These are phyloP conservation scores for Arctium lappa DNA, from an alignment of 129 eudicot species.

Conservation along the genomic window DNA sequence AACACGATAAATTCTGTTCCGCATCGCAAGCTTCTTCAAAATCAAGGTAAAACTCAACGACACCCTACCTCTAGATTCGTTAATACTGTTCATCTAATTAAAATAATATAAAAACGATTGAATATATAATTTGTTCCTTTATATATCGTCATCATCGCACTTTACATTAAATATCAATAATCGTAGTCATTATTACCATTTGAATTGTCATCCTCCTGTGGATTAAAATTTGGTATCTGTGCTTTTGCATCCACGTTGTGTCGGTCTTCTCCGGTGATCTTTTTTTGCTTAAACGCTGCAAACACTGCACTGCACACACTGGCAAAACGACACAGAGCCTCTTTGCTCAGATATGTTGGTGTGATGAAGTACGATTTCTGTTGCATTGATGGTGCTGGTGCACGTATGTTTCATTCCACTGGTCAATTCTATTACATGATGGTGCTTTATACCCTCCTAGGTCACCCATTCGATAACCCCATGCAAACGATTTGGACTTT, in stretches of 20 bases:
- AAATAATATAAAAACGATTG: background rate
- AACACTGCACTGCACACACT: conserved; percentile 22
- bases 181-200: background rate
- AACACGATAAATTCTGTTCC: conserved; percentile 19
- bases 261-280: conserved; percentile 33
- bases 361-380: conserved; percentile 13
- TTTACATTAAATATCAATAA: background rate
- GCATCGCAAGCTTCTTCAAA: conserved; percentile 65
- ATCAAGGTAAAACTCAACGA: conserved; percentile 37
- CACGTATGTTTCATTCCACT: conserved; percentile 26
- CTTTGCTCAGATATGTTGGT: conserved; percentile 29
- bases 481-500: conserved; percentile 19
- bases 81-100: background rate
- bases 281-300: conserved; percentile 21
- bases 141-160: background rate
- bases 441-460: conserved; percentile 1
- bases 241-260: conserved; percentile 9
- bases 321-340: conserved; percentile 14
- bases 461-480: conserved; percentile 9
- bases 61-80: background rate
- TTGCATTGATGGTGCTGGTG: conserved; percentile 26
- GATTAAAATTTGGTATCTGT: conserved; percentile 17
- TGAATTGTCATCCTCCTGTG: background rate
- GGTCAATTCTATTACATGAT: conserved; percentile 29
- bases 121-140: background rate